These are phyloP conservation scores for Raffaelea albimanens DNA, from an alignment of 2,329 filamentous ascomycete species.

Conservation along the genomic window DNA sequence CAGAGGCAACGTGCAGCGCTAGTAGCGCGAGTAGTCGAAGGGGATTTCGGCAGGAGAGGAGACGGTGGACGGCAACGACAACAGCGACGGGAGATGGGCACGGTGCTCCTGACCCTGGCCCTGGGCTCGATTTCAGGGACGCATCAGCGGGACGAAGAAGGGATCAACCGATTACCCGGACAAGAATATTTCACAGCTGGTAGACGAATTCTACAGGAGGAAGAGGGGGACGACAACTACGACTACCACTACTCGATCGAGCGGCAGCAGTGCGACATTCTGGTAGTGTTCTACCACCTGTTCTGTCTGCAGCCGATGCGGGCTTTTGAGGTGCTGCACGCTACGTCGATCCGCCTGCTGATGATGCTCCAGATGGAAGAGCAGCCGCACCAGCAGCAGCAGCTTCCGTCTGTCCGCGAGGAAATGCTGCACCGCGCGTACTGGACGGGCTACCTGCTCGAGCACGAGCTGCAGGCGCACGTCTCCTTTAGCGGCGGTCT, in stretches of 20 bases:
- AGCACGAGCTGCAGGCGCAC: conserved; percentile 14
- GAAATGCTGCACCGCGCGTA: conserved; percentile 14
- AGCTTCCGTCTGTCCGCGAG: not conserved
- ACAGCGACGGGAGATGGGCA: conserved; percentile 5
- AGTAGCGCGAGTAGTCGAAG: conserved; percentile 5
- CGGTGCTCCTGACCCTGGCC: conserved; percentile 11
- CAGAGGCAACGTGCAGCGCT: conserved; percentile 8
- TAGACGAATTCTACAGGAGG: conserved; percentile 7
- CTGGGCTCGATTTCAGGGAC: conserved; percentile 7
- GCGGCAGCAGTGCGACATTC: conserved; percentile 11
- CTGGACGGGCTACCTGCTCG: conserved; percentile 17
- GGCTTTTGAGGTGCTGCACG: conserved; percentile 12
- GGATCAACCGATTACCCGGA: conserved; percentile 7
- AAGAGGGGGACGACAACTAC: not conserved
- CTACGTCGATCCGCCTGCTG: conserved; percentile 3
- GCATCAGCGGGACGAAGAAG: not conserved
- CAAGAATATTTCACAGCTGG: conserved; percentile 11
- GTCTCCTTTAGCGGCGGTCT: conserved; percentile 12
- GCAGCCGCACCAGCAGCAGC: not conserved
- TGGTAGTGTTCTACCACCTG: conserved; percentile 12
- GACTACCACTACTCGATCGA: conserved; percentile 6
- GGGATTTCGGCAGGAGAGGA: conserved; percentile 1
- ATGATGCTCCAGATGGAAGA: conserved; percentile 7
- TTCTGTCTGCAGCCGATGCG: conserved; percentile 13
- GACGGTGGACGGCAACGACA: too few species aligned